Evolutionary conservation across 2,329 filamentous ascomycete species (phyloP).

Genomic region (Aspergillus candidus): DNA sequence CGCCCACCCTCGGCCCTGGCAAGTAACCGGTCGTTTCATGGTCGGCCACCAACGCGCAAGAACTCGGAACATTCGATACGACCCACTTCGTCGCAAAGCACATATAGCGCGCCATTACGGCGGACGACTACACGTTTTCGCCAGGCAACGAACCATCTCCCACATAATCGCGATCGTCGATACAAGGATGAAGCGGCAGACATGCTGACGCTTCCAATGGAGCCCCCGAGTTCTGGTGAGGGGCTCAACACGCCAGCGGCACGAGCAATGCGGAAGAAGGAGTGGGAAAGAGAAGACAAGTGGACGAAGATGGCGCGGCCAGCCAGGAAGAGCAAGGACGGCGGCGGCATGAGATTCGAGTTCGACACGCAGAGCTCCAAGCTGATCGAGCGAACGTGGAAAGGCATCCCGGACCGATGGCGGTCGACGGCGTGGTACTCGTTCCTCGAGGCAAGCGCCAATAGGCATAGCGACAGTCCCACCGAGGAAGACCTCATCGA

Average conservation of each 20-base stretch:
- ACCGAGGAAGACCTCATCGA: conserved; percentile 66
- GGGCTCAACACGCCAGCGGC: conserved; percentile 44
- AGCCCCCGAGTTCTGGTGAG: conserved; percentile 43
- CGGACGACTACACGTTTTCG: conserved; percentile 43
- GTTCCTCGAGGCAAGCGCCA: conserved; percentile 74
- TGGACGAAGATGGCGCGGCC: conserved; percentile 61
- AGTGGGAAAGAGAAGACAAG: conserved; percentile 58
- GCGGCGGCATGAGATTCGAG: conserved; percentile 61
- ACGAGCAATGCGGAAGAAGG: conserved; percentile 50
- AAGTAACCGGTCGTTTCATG: conserved; percentile 39
- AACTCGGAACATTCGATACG: conserved; percentile 40
- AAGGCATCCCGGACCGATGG: conserved; percentile 96
- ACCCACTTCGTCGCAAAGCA: conserved; percentile 44
- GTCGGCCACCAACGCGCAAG: conserved; percentile 35
- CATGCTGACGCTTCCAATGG: conserved; percentile 57
- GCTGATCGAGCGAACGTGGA: conserved; percentile 88
- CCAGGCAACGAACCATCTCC: conserved; percentile 48
- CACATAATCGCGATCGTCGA: conserved; percentile 49
- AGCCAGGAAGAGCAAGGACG: conserved; percentile 40
- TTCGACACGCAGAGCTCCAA: conserved; percentile 82
- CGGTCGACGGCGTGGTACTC: conserved; percentile 90
- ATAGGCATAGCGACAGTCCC: conserved; percentile 54
- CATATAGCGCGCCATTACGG: conserved; percentile 36
- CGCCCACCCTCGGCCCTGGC: conserved; percentile 46
- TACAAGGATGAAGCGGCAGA: conserved; percentile 56